Evolutionary conservation across 257 asterid genomes (phyloP).

Genomic region (Primulina huaijiensis): DNA sequence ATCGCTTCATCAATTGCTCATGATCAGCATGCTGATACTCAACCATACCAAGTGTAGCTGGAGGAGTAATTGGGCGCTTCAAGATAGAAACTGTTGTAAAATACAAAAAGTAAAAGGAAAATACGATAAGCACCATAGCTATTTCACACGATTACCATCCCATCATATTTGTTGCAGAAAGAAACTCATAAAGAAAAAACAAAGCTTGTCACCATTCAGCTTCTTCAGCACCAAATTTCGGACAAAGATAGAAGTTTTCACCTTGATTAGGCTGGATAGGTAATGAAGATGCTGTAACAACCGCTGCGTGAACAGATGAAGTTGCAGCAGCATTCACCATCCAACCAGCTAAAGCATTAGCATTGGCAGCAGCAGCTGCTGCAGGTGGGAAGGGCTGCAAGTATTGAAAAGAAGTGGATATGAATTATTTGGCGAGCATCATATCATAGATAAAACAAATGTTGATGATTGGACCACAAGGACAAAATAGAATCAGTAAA

Average conservation of each 20-base stretch:
- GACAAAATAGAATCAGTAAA: conserved; percentile 9
- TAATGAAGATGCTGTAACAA: conserved; percentile 83
- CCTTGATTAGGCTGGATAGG: conserved; percentile 94
- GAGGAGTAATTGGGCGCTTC: conserved; percentile 97
- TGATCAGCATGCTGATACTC: conserved; percentile 88
- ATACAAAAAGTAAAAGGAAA: not conserved
- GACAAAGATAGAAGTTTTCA: conserved; percentile 20
- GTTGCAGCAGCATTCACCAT: conserved; percentile 96
- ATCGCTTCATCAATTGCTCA: conserved; percentile 91
- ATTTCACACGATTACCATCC: not conserved
- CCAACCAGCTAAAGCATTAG: conserved; percentile 96
- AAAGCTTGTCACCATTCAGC: conserved; percentile 10
- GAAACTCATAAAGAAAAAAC: not conserved
- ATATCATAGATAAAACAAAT: not conserved
- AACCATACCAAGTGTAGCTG: conserved; percentile 84
- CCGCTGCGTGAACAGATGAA: conserved; percentile 95
- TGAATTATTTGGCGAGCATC: not conserved
- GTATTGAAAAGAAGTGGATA: conserved; percentile 27
- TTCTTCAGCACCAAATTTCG: conserved; percentile 19
- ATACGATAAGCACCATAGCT: conserved; percentile 19
- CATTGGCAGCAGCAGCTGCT: conserved; percentile 74
- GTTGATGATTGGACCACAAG: conserved; percentile 15
- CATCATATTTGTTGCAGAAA: not conserved
- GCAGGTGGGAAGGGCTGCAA: conserved; percentile 90
- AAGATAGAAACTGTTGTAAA: conserved; percentile 59